Evolutionary conservation across 2,329 filamentous ascomycete genomes (phyloP).

Genomic region (Myriosclerotinia duriaeana): DNA sequence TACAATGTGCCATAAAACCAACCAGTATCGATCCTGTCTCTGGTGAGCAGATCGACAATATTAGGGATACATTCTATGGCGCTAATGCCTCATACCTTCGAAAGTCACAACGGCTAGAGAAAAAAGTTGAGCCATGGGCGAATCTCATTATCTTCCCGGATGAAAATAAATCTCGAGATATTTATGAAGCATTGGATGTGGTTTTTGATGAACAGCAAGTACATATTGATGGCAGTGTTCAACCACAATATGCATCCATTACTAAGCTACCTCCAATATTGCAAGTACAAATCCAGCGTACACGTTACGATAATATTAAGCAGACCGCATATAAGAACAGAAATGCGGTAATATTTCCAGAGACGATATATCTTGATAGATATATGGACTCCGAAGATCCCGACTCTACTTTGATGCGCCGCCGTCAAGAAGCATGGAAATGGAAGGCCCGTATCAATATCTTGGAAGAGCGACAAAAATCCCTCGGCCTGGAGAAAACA

Average conservation of each 20-base stretch:
- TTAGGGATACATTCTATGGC: slow-evolving; percentile 70
- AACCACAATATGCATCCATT: slow-evolving; percentile 69
- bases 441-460: slow-evolving; percentile 63
- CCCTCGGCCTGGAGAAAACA: slow-evolving; percentile 28
- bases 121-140: slow-evolving; percentile 46
- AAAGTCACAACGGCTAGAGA: slow-evolving; percentile 49
- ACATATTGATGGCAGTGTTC: slow-evolving; percentile 59
- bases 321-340: slow-evolving; percentile 68
- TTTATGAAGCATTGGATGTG: slow-evolving; percentile 82
- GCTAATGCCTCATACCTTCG: slow-evolving; percentile 60
- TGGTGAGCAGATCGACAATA: slow-evolving; percentile 76
- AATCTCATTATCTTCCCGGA: slow-evolving; percentile 62
- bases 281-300: slow-evolving; percentile 85
- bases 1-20: slow-evolving; percentile 83
- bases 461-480: slow-evolving; percentile 47
- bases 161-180: slow-evolving; percentile 52
- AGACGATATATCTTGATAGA: slow-evolving; percentile 81
- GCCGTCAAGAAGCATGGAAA: slow-evolving; percentile 71
- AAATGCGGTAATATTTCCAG: slow-evolving; percentile 74
- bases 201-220: slow-evolving; percentile 80
- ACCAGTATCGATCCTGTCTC: slow-evolving; percentile 60
- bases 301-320: slow-evolving; percentile 65
- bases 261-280: slow-evolving; percentile 77
- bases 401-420: slow-evolving; percentile 59
- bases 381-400: slow-evolving; percentile 69